Evolutionary conservation across 305 asterid species (phyloP).

Genomic region (Lippia alba): DNA sequence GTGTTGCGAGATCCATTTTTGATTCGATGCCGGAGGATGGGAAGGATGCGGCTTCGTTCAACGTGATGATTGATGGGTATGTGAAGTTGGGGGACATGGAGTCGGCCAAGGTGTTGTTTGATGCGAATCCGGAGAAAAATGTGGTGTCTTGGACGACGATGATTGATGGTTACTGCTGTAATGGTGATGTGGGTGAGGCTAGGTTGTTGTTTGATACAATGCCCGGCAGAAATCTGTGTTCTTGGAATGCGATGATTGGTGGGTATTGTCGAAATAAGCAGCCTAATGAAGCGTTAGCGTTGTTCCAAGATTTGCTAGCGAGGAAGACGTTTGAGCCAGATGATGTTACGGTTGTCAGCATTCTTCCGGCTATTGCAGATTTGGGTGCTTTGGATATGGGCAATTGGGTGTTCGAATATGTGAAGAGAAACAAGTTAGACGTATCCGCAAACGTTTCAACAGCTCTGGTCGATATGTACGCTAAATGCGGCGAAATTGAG

Average conservation of each 20-base stretch:
- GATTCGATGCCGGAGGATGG: slow-evolving; percentile 53
- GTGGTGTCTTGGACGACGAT: slow-evolving; percentile 92
- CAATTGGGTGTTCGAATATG: slow-evolving; percentile 61
- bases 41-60: slow-evolving; percentile 66
- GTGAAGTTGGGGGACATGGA: slow-evolving; percentile 73
- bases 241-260: slow-evolving; percentile 93
- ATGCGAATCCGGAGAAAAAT: slow-evolving; percentile 64
- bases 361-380: slow-evolving; percentile 91
- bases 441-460: slow-evolving; percentile 72
- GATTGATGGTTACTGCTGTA: slow-evolving; percentile 81
- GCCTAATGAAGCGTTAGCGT: slow-evolving; percentile 59
- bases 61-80: slow-evolving; percentile 76
- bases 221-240: slow-evolving; percentile 71
- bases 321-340: slow-evolving; percentile 57
- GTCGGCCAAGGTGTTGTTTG: slow-evolving; percentile 63
- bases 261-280: slow-evolving; percentile 72
- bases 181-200: slow-evolving; percentile 62
- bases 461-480: slow-evolving; percentile 87
- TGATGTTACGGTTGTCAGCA: slow-evolving; percentile 69
- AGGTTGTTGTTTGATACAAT: slow-evolving; percentile 68
- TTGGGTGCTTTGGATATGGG: slow-evolving; percentile 89
- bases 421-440: slow-evolving; percentile 68
- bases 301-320: slow-evolving; percentile 68
- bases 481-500: slow-evolving; percentile 80
- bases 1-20: slow-evolving; percentile 48